These are phyloP conservation scores for Metschnikowia dekortorum DNA, from an alignment of 805 yeast genomes.

Conservation along the genomic window DNA sequence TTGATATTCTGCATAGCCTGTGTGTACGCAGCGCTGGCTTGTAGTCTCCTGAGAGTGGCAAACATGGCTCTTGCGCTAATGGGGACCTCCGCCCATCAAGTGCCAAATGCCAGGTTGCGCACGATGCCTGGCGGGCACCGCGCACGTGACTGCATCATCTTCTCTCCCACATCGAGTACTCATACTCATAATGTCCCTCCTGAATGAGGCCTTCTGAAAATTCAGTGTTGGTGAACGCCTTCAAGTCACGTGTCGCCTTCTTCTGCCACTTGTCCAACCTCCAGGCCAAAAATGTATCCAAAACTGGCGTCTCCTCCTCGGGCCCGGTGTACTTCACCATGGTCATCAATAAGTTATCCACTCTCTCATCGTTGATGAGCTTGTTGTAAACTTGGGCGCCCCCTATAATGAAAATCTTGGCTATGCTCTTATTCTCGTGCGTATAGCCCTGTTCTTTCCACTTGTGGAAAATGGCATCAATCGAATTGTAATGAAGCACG, in stretches of 20 bases:
- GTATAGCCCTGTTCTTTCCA: conserved; percentile 17
- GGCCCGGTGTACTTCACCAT: conserved; percentile 44
- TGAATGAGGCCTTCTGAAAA: conserved; percentile 30
- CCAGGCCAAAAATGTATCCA: conserved; percentile 68
- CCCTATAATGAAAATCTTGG: conserved; percentile 78
- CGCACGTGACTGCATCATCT: not conserved
- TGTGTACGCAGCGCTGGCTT: conserved; percentile 32
- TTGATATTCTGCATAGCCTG: conserved; percentile 19
- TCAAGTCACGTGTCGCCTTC: conserved; percentile 31
- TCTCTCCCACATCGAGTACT: conserved; percentile 56
- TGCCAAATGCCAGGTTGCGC: not conserved
- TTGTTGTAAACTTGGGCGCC: conserved; percentile 83
- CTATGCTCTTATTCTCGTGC: conserved; percentile 26
- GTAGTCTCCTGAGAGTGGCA: conserved; percentile 23
- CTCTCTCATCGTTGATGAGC: conserved; percentile 39
- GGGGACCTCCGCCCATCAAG: no score
- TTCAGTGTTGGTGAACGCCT: conserved; percentile 32
- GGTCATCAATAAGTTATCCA: conserved; percentile 62
- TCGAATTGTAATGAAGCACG: conserved; percentile 27
- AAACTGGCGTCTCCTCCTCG: conserved; percentile 34
- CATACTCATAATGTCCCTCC: conserved; percentile 44
- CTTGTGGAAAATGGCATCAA: conserved; percentile 31
- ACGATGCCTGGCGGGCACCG: not conserved
- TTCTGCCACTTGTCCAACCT: conserved; percentile 32
- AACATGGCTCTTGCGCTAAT: conserved; percentile 8